phyloP scores from a whole-genome alignment of 306 rosid species.

The Vachellia pachyceras region DNA sequence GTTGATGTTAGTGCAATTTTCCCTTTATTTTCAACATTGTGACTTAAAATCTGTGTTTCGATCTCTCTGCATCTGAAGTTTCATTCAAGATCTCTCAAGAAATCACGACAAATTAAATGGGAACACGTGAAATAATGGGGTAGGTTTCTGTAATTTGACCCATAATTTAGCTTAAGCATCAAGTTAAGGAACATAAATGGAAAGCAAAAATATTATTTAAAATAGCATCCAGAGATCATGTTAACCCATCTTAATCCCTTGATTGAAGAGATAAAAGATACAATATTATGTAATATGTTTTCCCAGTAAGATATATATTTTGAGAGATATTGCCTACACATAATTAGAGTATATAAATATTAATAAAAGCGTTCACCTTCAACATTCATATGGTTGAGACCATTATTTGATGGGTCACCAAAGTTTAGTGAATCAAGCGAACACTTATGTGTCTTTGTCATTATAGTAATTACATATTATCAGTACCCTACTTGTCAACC shows the following conservation, averaged over 20 bases:
- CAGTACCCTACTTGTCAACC: conserved; percentile 36
- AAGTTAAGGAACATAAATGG: conserved; percentile 46
- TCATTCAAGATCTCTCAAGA: conserved; percentile 45
- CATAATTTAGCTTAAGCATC: conserved; percentile 46
- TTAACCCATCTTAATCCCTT: conserved; percentile 46
- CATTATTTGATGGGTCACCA: conserved; percentile 6
- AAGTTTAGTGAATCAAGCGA: conserved; percentile 19
- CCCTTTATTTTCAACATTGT: conserved; percentile 20
- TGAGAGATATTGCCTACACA: neutral
- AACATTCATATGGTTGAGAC: conserved; percentile 29
- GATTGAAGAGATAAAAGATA: conserved; percentile 35
- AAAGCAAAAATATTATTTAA: neutral
- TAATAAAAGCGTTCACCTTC: conserved; percentile 2
- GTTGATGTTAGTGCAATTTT: neutral
- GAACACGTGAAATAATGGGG: conserved; percentile 31
- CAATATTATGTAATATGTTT: neutral
- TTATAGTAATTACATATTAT: conserved; percentile 13
- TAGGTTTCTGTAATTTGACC: conserved; percentile 23
- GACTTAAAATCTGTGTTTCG: conserved; percentile 24
- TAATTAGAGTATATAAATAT: neutral
- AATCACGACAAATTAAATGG: conserved; percentile 36
- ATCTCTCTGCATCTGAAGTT: conserved; percentile 33
- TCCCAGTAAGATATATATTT: neutral
- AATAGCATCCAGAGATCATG: too few species aligned
- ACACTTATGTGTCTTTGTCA: conserved; percentile 32